Percentiles rank a stretch among this genome's conserved stretches.
phyloP scores from a whole-genome alignment of 2,329 filamentous ascomycete genomes.

The Stagonosporopsis chrysanthemi region DNA sequence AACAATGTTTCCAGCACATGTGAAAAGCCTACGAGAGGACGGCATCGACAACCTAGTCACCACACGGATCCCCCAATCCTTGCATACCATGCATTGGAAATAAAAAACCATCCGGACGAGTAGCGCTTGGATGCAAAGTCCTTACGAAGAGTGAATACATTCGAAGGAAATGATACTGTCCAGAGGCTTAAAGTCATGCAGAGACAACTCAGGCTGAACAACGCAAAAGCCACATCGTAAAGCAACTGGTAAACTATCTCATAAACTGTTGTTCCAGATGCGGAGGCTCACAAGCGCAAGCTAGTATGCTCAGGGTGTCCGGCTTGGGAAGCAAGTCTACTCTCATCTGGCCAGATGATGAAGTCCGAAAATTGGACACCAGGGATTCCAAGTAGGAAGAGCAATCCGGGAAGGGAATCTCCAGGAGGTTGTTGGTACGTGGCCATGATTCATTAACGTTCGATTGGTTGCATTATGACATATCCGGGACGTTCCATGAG shows the following conservation, averaged over 20 bases:
- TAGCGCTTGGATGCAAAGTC: slow-evolving; percentile 28
- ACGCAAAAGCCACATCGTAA: background rate
- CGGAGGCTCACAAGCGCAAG: slow-evolving; percentile 6
- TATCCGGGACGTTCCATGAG: slow-evolving; percentile 12
- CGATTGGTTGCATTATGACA: slow-evolving; percentile 19
- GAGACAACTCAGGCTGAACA: slow-evolving; percentile 7
- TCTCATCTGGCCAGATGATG: slow-evolving; percentile 8
- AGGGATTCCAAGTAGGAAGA: background rate
- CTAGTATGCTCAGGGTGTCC: background rate
- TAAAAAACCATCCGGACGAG: slow-evolving; percentile 45
- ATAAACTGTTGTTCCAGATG: background rate
- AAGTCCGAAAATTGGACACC: slow-evolving; percentile 1
- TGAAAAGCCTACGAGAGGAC: slow-evolving; percentile 8
- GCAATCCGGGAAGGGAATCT: slow-evolving; percentile 5
- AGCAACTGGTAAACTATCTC: background rate
- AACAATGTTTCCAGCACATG: slow-evolving; percentile 14
- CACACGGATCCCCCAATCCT: slow-evolving; percentile 23
- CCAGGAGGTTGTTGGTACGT: slow-evolving; percentile 9
- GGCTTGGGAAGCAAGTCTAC: slow-evolving; percentile 11
- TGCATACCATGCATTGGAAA: slow-evolving; percentile 42
- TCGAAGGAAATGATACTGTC: slow-evolving; percentile 25
- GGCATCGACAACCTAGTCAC: slow-evolving; percentile 2
- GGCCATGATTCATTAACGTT: slow-evolving; percentile 21
- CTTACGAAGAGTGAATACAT: slow-evolving; percentile 48
- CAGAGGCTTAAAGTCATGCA: slow-evolving; percentile 14